Percentiles rank a stretch among this genome's conserved stretches.
phyloP scores from a whole-genome alignment of 352 stramenopile species.

The Globisporangium viniferum region DNA sequence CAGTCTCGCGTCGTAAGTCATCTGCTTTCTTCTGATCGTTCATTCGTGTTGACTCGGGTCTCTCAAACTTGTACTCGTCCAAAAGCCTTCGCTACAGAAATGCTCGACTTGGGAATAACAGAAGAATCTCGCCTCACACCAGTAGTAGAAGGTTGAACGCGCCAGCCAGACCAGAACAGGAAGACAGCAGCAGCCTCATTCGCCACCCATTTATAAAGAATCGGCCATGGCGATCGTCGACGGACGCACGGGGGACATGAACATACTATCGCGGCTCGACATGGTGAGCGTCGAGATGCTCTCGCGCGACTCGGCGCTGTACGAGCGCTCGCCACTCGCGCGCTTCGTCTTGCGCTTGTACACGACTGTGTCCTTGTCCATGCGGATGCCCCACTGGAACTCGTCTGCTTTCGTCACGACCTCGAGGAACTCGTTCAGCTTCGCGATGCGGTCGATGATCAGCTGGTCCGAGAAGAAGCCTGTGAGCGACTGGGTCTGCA shows the following conservation, averaged over 20 bases:
- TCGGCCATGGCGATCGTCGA: constrained; percentile 67
- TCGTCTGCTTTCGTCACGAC: constrained; percentile 81
- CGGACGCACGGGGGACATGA: constrained; percentile 55
- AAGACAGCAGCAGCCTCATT: not conserved
- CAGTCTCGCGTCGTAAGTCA: not conserved
- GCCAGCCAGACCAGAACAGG: not conserved
- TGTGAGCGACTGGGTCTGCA: constrained; percentile 81
- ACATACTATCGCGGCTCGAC: constrained; percentile 77
- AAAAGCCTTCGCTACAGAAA: not conserved
- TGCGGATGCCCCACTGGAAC: constrained; percentile 88
- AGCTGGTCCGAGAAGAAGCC: constrained; percentile 83
- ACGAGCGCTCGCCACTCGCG: constrained; percentile 43
- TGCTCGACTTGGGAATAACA: not conserved
- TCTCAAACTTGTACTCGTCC: not conserved
- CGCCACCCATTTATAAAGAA: constrained; percentile 20
- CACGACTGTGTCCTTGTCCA: constrained; percentile 88
- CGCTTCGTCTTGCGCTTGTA: constrained; percentile 89
- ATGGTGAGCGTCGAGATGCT: constrained; percentile 77
- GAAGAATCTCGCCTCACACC: not conserved
- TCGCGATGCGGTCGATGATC: constrained; percentile 83
- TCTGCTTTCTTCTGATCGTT: not conserved
- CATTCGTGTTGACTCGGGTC: not conserved
- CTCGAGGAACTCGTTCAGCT: constrained; percentile 86
- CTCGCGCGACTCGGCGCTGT: constrained; percentile 61
- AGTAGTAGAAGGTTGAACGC: not conserved